Evolutionary conservation across 139 green algal species (phyloP).

Genomic region (Chlamydomonas schloesseri): DNA sequence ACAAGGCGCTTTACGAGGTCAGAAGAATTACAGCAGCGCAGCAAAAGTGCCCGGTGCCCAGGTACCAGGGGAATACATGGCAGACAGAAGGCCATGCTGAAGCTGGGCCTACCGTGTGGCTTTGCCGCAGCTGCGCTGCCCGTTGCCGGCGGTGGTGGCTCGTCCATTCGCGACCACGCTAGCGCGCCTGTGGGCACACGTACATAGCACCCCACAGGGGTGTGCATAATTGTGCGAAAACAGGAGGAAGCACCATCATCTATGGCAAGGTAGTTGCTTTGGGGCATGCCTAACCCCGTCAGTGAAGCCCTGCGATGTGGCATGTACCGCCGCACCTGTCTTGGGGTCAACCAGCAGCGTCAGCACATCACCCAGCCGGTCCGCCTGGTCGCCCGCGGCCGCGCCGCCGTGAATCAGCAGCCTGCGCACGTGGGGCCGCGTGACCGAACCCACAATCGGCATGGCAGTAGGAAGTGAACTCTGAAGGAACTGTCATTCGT

Average conservation of each 20-base stretch:
- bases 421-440: not conserved
- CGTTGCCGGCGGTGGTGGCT: not conserved
- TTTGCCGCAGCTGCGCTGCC: not conserved
- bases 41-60: not conserved
- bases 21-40: not conserved
- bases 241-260: too few species aligned
- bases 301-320: too few species aligned
- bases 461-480: too few species aligned
- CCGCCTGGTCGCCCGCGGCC: not conserved
- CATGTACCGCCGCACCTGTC: too few species aligned
- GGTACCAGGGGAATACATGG: not conserved
- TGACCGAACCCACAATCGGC: too few species aligned
- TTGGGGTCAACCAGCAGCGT: not conserved
- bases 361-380: conserved; percentile 18
- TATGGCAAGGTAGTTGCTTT: too few species aligned
- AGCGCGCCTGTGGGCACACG: not conserved
- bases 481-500: too few species aligned
- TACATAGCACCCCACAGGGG: not conserved
- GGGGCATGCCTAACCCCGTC: too few species aligned
- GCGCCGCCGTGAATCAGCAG: conserved; percentile 38
- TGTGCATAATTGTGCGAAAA: too few species aligned
- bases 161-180: not conserved
- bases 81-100: not conserved
- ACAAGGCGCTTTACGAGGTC: too few species aligned
- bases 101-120: not conserved